Conservation (phyloP, 1,284 basidiomycete species). For the Puccinia hordei region DNA sequence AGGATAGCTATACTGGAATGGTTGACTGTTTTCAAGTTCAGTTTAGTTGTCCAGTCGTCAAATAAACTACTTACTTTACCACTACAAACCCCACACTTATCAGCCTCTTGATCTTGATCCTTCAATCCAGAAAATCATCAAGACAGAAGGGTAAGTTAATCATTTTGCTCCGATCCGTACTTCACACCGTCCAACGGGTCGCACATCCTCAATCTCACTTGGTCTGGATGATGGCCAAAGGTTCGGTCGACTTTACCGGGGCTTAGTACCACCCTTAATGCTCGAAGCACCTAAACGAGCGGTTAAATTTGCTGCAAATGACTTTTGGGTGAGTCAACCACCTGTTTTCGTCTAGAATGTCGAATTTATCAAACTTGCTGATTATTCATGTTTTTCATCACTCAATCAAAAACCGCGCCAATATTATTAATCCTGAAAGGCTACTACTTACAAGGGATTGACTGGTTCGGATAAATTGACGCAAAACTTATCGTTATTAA, state of each 20-base stretch:
- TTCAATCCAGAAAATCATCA: conserved; percentile 38
- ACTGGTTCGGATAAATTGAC: conserved; percentile 81
- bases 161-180: conserved; percentile 12
- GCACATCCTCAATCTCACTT: neutral
- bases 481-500: conserved; percentile 79
- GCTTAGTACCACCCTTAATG: conserved; percentile 87
- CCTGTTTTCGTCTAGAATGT: neutral
- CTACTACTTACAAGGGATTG: conserved; percentile 56
- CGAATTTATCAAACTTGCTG: conserved; percentile 47
- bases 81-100: neutral
- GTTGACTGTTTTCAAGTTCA: conserved; percentile 72
- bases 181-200: neutral
- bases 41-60: neutral
- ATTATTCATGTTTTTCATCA: neutral
- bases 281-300: conserved; percentile 98
- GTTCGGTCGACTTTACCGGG: conserved; percentile 81
- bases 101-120: neutral
- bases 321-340: conserved; percentile 76
- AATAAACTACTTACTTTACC: neutral
- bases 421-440: conserved; percentile 5
- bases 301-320: conserved; percentile 87
- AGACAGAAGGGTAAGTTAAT: conserved; percentile 38
- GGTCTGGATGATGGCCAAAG: conserved; percentile 61
- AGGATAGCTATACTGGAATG: conserved; percentile 65
- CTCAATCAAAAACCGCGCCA: neutral